These are phyloP conservation scores for Alternaria ethzedia DNA, from an alignment of 2,329 filamentous ascomycete species.

Conservation along the genomic window DNA sequence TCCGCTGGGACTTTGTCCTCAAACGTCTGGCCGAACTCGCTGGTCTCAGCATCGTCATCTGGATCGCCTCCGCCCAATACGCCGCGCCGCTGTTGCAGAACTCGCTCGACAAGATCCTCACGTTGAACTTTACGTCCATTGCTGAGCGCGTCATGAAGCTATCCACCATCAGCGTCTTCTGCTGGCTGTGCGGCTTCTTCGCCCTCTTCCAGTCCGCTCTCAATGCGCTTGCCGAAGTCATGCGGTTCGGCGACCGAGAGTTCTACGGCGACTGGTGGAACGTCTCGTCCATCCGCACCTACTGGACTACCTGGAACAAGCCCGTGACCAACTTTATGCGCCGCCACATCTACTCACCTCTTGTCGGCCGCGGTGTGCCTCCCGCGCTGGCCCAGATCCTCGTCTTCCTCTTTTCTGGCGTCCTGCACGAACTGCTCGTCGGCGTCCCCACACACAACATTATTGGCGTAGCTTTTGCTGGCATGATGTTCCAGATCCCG, in stretches of 20 bases:
- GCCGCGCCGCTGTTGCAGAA: slow-evolving; percentile 88
- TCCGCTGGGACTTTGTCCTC: slow-evolving; percentile 86
- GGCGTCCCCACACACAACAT: slow-evolving; percentile 94
- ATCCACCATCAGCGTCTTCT: slow-evolving; percentile 91
- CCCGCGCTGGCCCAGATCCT: slow-evolving; percentile 72
- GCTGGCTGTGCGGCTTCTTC: slow-evolving; percentile 98
- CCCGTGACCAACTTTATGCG: slow-evolving; percentile 98
- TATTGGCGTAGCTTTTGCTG: slow-evolving; percentile 88
- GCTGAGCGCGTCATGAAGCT: slow-evolving; percentile 91
- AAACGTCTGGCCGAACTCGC: slow-evolving; percentile 82
- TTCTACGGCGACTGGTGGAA: slow-evolving; percentile 99
- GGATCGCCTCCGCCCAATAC: slow-evolving; percentile 94
- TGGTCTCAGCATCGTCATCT: slow-evolving; percentile 85
- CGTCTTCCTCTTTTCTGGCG: slow-evolving; percentile 86
- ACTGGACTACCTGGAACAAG: slow-evolving; percentile 98
- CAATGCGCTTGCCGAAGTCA: slow-evolving; percentile 89
- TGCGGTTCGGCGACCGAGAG: slow-evolving; percentile 87
- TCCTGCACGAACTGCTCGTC: slow-evolving; percentile 90
- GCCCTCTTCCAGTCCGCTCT: slow-evolving; percentile 92
- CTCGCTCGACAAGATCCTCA: slow-evolving; percentile 84
- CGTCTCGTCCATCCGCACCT: slow-evolving; percentile 74
- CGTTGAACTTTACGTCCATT: slow-evolving; percentile 80
- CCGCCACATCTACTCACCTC: slow-evolving; percentile 86
- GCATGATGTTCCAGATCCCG: slow-evolving; percentile 93
- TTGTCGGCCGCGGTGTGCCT: slow-evolving; percentile 83